Evolutionary conservation across 1,284 basidiomycete genomes (phyloP), one percentile per base, ranked within the genome.

Genomic region (Cutaneotrichosporon sp.): DNA sequence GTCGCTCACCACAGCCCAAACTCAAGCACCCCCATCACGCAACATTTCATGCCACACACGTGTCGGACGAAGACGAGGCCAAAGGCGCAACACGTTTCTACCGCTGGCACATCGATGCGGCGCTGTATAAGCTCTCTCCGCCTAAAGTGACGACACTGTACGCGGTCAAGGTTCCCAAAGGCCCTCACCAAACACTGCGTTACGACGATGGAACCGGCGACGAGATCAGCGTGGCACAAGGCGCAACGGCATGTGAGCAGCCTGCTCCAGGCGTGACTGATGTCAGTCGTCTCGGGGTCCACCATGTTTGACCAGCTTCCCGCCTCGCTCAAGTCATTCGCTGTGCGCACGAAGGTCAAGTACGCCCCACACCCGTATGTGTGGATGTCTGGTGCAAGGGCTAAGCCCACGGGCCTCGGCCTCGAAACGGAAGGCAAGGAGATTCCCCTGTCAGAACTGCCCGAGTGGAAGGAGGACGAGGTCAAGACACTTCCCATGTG

Each of bases 41-140:
- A 35, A 88, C 87, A 2, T 96, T 96, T 76, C 92, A 96, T 79
- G 89, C 88, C 76, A 85, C 85, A 29, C 76, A 76, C n/a, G 80
- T 92, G 25, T 83, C 84, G 3, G 78, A 81, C 2, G 87, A 86
- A 62, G 90, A 94, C 58, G 86, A 88, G 62, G 81, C 76, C 10
- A 79, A 81, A 49, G 88, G 88, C 24, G 73, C 79, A 38, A 93
- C 90, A 11, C 82, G 90, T 26, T 93, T 89, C 79, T 92, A 91
- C 70, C 80, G 89, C 49, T 91, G 90, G 89, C 90, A 94, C 75
- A 93, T 94, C 71, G 91, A 96, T 65, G 91, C 91, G 1, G 91
- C 91, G 0, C 75, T 94, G 24, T 96, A 94, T 72, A 84, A 88
- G 57, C 81, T 90, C 22, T 82, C 82, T 20, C 88, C 88, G n/a